Base-by-base conservation (phyloP, 768 basidiomycete species). In the Omphalotus guepiniiformis region DNA sequence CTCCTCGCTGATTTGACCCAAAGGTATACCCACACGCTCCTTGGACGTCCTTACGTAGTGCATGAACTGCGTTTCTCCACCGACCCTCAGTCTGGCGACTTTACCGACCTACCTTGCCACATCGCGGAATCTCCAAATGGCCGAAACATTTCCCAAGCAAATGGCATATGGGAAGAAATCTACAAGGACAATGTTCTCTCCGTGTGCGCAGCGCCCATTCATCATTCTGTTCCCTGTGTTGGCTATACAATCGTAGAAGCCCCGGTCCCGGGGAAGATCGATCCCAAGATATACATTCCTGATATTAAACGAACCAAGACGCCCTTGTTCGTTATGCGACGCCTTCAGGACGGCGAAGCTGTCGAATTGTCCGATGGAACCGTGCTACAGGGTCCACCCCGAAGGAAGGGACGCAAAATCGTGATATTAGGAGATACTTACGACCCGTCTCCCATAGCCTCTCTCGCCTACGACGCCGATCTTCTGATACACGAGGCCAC, bases 401-500 rank as follows among this genome's bases (percentile, higher is more conserved):
- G 76, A 38, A 71, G 82, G 42, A 73, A 71, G 1, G 93, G 90
- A 3, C 73, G 89, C 42, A 90, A 90, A 62, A 54, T 95, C 19
- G 83, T 80, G 25, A 79, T 96, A 48, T 71, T 94, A 28, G 93
- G 93, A 0, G 93, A 94, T 55, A 93, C 91, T 4, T 83, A 75
- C 58, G 82, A 95, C 62, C 85, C 86, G 4, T 82, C 81, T n/a
- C 69, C 78, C 3, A 83, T 88, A 29, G 69, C 68, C 18, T 63
- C 68, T 7, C 62, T 91, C 6, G 86, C 86, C 16, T 61, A 64
- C 59, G 79, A 79, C 44, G 78, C 84, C 25, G 85, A 91, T 52
- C 53, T 94, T 35, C 67, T 94, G 23, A 72, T 95, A 25, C 93
- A 96, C 57, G 93, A 96, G 65, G 87, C 88, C 8, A 95, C 92